Conservation (phyloP, 2,329 filamentous ascomycete genomes). For the Exserohilum rostratum region DNA sequence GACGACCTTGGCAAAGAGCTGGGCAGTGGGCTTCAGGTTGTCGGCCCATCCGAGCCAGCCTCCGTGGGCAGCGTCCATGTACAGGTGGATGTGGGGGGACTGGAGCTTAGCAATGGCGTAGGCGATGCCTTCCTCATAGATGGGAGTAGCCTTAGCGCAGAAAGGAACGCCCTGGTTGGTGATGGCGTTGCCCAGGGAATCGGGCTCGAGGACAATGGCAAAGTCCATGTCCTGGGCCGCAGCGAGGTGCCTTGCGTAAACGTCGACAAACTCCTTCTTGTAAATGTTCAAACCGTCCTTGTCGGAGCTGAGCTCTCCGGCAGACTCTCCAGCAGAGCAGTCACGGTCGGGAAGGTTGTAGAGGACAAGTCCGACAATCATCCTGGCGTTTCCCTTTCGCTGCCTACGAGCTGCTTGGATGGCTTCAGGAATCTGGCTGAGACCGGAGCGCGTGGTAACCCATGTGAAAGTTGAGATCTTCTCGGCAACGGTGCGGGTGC, state of each 20-base stretch:
- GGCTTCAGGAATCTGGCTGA: conserved; percentile 25
- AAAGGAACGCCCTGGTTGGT: conserved; percentile 33
- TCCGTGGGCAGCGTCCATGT: conserved; percentile 39
- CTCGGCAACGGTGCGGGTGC: conserved; percentile 34
- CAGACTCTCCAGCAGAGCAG: conserved; percentile 76
- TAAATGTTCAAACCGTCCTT: conserved; percentile 32
- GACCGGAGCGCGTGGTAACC: conserved; percentile 29
- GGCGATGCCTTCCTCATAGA: conserved; percentile 39
- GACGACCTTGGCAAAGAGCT: conserved; percentile 34
- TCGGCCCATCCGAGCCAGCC: conserved; percentile 41
- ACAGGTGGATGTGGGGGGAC: conserved; percentile 35
- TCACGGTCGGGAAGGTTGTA: conserved; percentile 95
- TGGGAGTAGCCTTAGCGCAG: conserved; percentile 30
- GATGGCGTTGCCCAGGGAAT: conserved; percentile 36
- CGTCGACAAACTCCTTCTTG: conserved; percentile 39
- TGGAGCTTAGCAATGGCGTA: conserved; percentile 39
- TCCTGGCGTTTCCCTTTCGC: conserved; percentile 21
- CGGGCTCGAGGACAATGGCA: conserved; percentile 38
- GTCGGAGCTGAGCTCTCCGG: conserved; percentile 79
- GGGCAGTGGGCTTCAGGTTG: conserved; percentile 34
- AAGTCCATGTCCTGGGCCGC: conserved; percentile 35
- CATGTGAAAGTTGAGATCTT: conserved; percentile 38
- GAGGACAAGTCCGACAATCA: conserved; percentile 65
- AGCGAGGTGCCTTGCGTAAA: conserved; percentile 31
- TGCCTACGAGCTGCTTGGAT: conserved; percentile 33